Percentiles rank a stretch among this genome's conserved stretches.
These are phyloP conservation scores for Blastobotrys americana DNA, from an alignment of 805 yeast genomes.

Conservation along the genomic window DNA sequence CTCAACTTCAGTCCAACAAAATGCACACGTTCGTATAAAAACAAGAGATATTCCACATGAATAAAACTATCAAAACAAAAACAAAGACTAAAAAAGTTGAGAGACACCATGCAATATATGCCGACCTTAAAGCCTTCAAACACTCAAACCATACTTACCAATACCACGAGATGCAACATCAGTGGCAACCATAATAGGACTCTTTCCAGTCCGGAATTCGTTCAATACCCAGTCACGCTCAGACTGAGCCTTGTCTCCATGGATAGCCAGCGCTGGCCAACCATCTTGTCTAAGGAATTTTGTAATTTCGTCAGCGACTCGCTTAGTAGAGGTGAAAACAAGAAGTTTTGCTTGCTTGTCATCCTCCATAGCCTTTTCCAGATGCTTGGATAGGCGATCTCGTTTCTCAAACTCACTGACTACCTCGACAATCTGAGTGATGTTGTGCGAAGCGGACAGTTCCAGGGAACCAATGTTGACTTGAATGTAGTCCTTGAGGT, in stretches of 20 bases:
- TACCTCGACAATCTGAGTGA: constrained; percentile 89
- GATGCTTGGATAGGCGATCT: constrained; percentile 76
- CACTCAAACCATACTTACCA: constrained; percentile 58
- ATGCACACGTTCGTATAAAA: too few species aligned
- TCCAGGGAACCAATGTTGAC: constrained; percentile 95
- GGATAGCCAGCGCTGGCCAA: constrained; percentile 98
- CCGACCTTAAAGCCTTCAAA: not conserved
- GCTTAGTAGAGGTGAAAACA: constrained; percentile 93
- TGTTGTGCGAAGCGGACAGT: constrained; percentile 92
- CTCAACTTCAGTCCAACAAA: too few species aligned
- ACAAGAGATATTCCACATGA: too few species aligned
- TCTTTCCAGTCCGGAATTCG: constrained; percentile 86
- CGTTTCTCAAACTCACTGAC: constrained; percentile 88
- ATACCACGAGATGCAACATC: constrained; percentile 99
- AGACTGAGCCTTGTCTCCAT: constrained; percentile 95
- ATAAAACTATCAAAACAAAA: too few species aligned
- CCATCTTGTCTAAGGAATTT: constrained; percentile 89
- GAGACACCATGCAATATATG: not conserved
- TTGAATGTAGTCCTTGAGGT: constrained; percentile 87
- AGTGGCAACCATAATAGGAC: constrained; percentile 98
- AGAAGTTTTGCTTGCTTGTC: constrained; percentile 65
- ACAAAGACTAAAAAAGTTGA: not conserved
- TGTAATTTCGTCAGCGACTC: constrained; percentile 95
- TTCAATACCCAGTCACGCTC: constrained; percentile 98
- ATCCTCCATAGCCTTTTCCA: constrained; percentile 64